A percentile compares a stretch with the other conserved stretches of the same genome.
phyloP scores from a whole-genome alignment of 257 asterid species.

The Solanum gandarillasii region DNA sequence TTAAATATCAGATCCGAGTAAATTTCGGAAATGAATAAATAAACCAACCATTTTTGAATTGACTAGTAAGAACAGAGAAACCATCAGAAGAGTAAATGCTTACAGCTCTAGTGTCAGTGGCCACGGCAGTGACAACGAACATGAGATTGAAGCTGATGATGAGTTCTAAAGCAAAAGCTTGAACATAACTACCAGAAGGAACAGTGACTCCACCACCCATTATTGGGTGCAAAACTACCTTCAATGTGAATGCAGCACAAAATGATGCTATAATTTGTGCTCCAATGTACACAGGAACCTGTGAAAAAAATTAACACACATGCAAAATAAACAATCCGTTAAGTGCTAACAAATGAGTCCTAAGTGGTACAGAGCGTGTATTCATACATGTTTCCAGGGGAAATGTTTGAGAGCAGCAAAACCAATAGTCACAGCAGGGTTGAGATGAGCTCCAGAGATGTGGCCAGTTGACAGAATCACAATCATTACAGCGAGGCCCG shows the following conservation, averaged over 20 bases:
- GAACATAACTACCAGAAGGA: slow-evolving; percentile 37
- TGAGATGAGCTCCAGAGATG: slow-evolving; percentile 93
- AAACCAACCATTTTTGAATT: background rate
- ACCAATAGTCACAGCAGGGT: slow-evolving; percentile 80
- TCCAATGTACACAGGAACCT: slow-evolving; percentile 75
- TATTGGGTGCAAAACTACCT: slow-evolving; percentile 46
- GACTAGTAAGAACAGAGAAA: background rate
- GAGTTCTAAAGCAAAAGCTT: slow-evolving; percentile 77
- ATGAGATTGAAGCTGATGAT: slow-evolving; percentile 74
- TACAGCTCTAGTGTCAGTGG: slow-evolving; percentile 92
- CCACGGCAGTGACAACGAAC: slow-evolving; percentile 89
- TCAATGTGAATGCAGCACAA: slow-evolving; percentile 48
- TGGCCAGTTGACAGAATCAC: slow-evolving; percentile 90
- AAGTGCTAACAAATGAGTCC: background rate
- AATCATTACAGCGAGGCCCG: slow-evolving; percentile 86
- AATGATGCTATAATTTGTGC: slow-evolving; percentile 68
- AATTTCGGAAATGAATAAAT: background rate
- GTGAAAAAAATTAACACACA: background rate
- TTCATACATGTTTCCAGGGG: slow-evolving; percentile 67
- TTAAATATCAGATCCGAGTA: background rate
- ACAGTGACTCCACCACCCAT: slow-evolving; percentile 89
- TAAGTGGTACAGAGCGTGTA: background rate
- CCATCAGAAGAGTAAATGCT: slow-evolving; percentile 6
- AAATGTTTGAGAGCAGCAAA: slow-evolving; percentile 82
- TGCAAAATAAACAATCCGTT: background rate